Evolutionary conservation across 208 protist species (phyloP), one percentile per base, ranked within the genome.

Genomic region (Leishmania tarentolae): DNA sequence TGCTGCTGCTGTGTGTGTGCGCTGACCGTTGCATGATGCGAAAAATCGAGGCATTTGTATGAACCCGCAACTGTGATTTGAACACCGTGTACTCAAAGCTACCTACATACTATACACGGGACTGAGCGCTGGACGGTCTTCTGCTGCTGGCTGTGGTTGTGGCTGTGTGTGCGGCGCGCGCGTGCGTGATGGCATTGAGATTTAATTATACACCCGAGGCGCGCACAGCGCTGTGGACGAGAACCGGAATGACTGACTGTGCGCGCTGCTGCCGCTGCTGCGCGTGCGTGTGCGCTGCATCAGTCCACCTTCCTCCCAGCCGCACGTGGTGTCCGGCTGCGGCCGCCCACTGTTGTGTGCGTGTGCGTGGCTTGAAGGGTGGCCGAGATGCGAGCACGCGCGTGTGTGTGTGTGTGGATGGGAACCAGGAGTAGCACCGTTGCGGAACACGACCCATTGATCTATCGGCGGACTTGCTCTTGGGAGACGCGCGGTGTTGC

Each of bases 351-450:
- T 40, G 63, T 24, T 69, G 63, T 69, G 63, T 69, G 63, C 63
- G 63, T 69, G 63, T 17, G n/a, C 63, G 31, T 69, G 63, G 63
- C 63, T 69, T 69, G 63, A 69, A 69, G 63, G 63, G 63, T 40
- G 63, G 63, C 63, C 63, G 37, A 69, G 63, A 69, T 76, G 46
- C 50, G 50, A 31, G 21, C 42, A 31, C 24, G 66, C 42, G 47
- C 24, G 66, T n/a, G 40, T 11, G 63, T 31, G 40, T 37, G 63
- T 63, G 50, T 53, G 50, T 53, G 50, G 50, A 53, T 53, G 50
- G 50, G 76, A 80, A 80, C 76, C 76, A 73, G 76, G 76, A 80
- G 76, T 80, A 80, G 76, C 76, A 80, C 76, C 76, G 76, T 80
- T 80, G 76, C 76, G 76, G 76, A 80, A 74, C 76, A 80, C 8